Evolutionary conservation across 768 basidiomycete species (phyloP).

Genomic region (Mycena galopus): DNA sequence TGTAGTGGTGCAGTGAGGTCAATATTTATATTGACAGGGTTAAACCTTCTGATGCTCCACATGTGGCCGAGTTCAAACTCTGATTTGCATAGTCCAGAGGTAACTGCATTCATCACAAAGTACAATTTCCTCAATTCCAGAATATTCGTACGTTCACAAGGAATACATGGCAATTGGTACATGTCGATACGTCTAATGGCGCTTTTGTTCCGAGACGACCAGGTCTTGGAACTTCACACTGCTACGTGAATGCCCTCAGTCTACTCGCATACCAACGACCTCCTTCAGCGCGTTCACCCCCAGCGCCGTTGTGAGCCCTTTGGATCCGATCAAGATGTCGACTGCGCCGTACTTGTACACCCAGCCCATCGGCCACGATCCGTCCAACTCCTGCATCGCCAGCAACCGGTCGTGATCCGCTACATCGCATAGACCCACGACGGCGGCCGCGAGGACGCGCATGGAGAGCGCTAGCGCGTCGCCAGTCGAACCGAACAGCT

Average conservation of each 20-base stretch:
- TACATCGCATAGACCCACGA: constrained; percentile 42
- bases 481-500: constrained; percentile 45
- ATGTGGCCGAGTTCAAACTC: background rate
- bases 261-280: background rate
- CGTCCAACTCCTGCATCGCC: constrained; percentile 53
- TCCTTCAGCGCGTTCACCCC: constrained; percentile 26
- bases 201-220: background rate
- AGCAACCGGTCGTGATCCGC: constrained; percentile 49
- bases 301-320: constrained; percentile 56
- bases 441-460: constrained; percentile 51
- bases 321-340: constrained; percentile 51
- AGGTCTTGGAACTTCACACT: background rate
- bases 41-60: background rate
- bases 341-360: constrained; percentile 53
- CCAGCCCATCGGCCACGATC: constrained; percentile 54
- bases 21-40: background rate
- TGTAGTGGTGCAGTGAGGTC: background rate
- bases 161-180: background rate
- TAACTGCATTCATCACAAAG: background rate
- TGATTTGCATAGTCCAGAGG: background rate
- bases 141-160: background rate
- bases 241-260: background rate
- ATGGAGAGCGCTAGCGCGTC: constrained; percentile 56
- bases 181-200: background rate
- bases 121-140: background rate